phyloP scores from a whole-genome alignment of 1,284 basidiomycete genomes.

The Moniliophthora roreri region DNA sequence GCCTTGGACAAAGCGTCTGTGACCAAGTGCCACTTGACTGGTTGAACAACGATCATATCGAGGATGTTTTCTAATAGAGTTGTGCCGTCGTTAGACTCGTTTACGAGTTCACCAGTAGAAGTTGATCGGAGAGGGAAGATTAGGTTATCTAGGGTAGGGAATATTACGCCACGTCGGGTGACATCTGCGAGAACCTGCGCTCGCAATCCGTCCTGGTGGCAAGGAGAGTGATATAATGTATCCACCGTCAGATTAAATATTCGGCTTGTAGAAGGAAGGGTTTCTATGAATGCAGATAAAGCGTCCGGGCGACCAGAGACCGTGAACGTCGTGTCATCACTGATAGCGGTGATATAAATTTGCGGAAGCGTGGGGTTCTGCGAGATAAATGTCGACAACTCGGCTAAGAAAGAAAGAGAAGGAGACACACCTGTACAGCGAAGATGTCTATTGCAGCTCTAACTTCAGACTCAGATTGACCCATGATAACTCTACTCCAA shows the following conservation, averaged over 20 bases:
- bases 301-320: constrained; percentile 57
- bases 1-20: constrained; percentile 26
- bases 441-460: not conserved
- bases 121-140: constrained; percentile 48
- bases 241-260: constrained; percentile 32
- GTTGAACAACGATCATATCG: constrained; percentile 57
- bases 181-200: constrained; percentile 45
- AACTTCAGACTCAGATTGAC: not conserved
- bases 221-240: constrained; percentile 53
- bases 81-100: constrained; percentile 19
- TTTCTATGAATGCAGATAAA: constrained; percentile 37
- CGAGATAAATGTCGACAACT: constrained; percentile 5
- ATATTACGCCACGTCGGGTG: constrained; percentile 41
- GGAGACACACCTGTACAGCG: not conserved
- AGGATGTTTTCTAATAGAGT: constrained; percentile 48
- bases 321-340: constrained; percentile 47
- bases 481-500: constrained; percentile 52
- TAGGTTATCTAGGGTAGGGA: constrained; percentile 48
- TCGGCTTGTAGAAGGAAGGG: constrained; percentile 30
- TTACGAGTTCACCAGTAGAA: constrained; percentile 40
- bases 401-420: constrained; percentile 11
- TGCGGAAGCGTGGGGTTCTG: constrained; percentile 23
- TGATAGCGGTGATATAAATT: constrained; percentile 51
- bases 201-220: constrained; percentile 33
- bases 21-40: constrained; percentile 55